A percentile compares a stretch with the other conserved stretches of the same genome.
Evolutionary conservation across 495 filamentous ascomycete genomes (phyloP).

Genomic region (Hypoxylon fragiforme): DNA sequence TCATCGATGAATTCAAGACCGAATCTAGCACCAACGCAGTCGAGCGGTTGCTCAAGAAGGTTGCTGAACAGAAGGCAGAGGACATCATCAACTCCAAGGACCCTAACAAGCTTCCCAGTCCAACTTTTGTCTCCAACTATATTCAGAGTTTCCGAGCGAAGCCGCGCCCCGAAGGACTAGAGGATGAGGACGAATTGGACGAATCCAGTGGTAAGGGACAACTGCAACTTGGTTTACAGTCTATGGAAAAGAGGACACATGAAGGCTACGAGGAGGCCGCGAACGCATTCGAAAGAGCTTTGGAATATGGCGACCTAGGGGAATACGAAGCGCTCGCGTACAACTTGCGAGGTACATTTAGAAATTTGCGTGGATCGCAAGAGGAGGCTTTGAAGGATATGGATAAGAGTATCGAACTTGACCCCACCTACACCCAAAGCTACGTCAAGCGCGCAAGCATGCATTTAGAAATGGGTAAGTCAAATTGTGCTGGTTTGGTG

Average conservation of each 20-base stretch:
- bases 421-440: slow-evolving; percentile 87
- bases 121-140: slow-evolving; percentile 97
- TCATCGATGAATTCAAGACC: slow-evolving; percentile 95
- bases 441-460: slow-evolving; percentile 99
- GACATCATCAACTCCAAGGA: slow-evolving; percentile 73
- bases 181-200: slow-evolving; percentile 71
- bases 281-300: slow-evolving; percentile 79
- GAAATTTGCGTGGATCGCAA: slow-evolving; percentile 87
- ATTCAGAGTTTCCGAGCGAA: slow-evolving; percentile 93
- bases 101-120: slow-evolving; percentile 75
- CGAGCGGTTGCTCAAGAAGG: slow-evolving; percentile 93
- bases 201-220: slow-evolving; percentile 84
- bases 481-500: background rate
- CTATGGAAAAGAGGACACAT: slow-evolving; percentile 80
- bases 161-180: slow-evolving; percentile 77
- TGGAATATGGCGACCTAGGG: slow-evolving; percentile 75
- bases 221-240: slow-evolving; percentile 76
- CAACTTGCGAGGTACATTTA: slow-evolving; percentile 95
- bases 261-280: slow-evolving; percentile 89
- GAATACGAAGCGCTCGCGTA: slow-evolving; percentile 88
- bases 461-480: slow-evolving; percentile 89
- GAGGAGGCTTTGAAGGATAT: slow-evolving; percentile 78
- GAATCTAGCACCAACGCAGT: slow-evolving; percentile 84
- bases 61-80: slow-evolving; percentile 90
- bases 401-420: slow-evolving; percentile 86